Evolutionary conservation across 768 basidiomycete genomes (phyloP), one percentile per base, ranked within the genome.

Genomic region (Amanita rimosa): DNA sequence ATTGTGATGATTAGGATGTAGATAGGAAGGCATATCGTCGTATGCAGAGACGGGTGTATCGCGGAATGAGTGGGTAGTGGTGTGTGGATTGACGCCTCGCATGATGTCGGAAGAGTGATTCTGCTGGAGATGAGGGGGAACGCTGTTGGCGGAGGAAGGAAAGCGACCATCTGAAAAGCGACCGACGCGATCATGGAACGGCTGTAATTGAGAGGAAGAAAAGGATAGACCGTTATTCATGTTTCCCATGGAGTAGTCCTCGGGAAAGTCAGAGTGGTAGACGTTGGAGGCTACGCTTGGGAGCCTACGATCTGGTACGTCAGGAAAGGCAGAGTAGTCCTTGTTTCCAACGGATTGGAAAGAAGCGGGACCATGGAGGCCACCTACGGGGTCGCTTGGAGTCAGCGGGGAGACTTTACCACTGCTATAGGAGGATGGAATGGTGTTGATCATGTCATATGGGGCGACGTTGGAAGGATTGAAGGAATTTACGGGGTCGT

Each of bases 361-460:
- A 6, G 62, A 69, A 13, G 75, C 66, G 4, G 74, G 62, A 53
- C 75, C 75, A 55, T 79, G 81, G 6, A 86, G 67, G 43, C 70
- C 69, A 50, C 68, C 65, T 52, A 79, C 75, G 37, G 78, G 67
- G 62, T 86, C 85, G 56, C 64, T 80, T 29, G 84, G 83, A 10
- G 83, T 83, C 38, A 85, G 69, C 0, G 86, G 83, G 16, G 86
- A 86, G 44, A 80, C 81, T 63, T 85, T 87, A 53, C 83, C 84
- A 51, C 78, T 81, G 67, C 71, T 74, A 65, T 80, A 78, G 13
- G 79, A 81, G 3, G 81, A 80, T 1, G 79, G 69, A 17, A 82
- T 66, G 53, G 75, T 76, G 61, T 68, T 67, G 61, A 81, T 79
- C 57, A 83, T 73, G 60, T 83, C 82, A 64, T 83, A 86, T 9